Percentiles rank a stretch among this genome's conserved stretches.
Evolutionary conservation across 2,329 filamentous ascomycete genomes (phyloP).

Genomic region (Metarhizium sp.): DNA sequence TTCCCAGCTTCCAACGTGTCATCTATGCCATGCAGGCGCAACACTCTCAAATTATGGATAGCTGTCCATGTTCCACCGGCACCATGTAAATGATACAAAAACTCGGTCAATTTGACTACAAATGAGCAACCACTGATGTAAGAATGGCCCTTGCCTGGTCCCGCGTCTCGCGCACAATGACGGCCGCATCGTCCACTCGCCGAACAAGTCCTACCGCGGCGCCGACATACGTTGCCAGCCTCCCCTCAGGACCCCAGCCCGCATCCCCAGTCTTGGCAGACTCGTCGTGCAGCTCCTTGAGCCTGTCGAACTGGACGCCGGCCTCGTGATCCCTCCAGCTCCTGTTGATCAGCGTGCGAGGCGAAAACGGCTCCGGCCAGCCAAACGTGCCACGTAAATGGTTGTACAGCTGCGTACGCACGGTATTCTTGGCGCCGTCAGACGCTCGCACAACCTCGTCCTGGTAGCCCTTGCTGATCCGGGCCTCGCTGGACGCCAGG

Average conservation of each 20-base stretch:
- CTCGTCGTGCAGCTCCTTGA: constrained; percentile 33
- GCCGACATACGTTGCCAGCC: constrained; percentile 41
- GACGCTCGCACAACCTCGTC: constrained; percentile 29
- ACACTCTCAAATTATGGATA: background rate
- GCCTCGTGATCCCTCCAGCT: constrained; percentile 26
- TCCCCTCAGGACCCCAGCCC: constrained; percentile 37
- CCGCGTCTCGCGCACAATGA: constrained; percentile 26
- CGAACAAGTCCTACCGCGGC: constrained; percentile 34
- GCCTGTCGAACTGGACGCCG: constrained; percentile 31
- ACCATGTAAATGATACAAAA: background rate
- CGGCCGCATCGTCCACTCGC: constrained; percentile 26
- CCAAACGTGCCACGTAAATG: constrained; percentile 31
- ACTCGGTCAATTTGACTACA: background rate
- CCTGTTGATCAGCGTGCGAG: constrained; percentile 28
- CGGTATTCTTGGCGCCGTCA: constrained; percentile 29
- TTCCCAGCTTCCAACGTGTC: too few relatives aligned
- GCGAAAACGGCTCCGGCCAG: constrained; percentile 32
- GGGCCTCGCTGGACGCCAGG: constrained; percentile 36
- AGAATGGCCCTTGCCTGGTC: constrained; percentile 15
- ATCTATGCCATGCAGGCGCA: too few relatives aligned
- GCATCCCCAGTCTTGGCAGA: constrained; percentile 28
- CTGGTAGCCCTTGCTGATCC: constrained; percentile 30
- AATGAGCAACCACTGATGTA: constrained; percentile 1
- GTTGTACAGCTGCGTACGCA: constrained; percentile 34
- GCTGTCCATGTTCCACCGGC: background rate